Evolutionary conservation across 805 yeast genomes (phyloP), one percentile per base, ranked within the genome.

Genomic region (Lipomyces orientalis): DNA sequence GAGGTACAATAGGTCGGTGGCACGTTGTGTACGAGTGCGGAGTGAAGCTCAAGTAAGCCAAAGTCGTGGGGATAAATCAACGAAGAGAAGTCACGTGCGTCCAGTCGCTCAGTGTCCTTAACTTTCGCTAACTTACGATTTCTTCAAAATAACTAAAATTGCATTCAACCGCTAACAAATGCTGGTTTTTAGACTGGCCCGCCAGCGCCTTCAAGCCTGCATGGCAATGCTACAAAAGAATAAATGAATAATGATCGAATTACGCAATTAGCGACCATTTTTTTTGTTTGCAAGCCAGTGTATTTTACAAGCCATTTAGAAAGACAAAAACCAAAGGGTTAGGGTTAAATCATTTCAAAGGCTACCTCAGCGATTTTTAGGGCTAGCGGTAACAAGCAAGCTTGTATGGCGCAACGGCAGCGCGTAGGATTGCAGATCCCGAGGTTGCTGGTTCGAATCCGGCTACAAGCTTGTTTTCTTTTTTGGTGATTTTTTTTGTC

Each of bases 341-440:
- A 5, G 10, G 12, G 61, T n/a, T 25, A 34, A 37, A 7, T 43
- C 14, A 43, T 1, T 43, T 39, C 16, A 8, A 16, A 43, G 49
- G 39, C 9, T 43, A 43, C 49, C 19, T 43, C 8, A 43, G 4
- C 16, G 1, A 22, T 5, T 9, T 43, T 16, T 16, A 6, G 9
- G 9, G n/a, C 5, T 16, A 14, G 19, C 9, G 16, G 19, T 6
- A 16, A 5, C 52, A 37, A 58, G 54, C 43, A 52, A 52, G 71
- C 70, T 66, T 65, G 71, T 52, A 67, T 68, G 71, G 71, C 71
- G 61, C 71, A 68, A 68, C 61, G 71, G 71, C 71, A 68, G 71
- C 71, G 71, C 71, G 71, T 68, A 67, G 71, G 71, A 68, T 68
- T 68, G 71, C 71, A 68, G 71, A 68, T 68, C 71, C 71, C 71